Evolutionary conservation across 2,329 filamentous ascomycete genomes (phyloP).

Genomic region (Pseudocercospora crystallina): DNA sequence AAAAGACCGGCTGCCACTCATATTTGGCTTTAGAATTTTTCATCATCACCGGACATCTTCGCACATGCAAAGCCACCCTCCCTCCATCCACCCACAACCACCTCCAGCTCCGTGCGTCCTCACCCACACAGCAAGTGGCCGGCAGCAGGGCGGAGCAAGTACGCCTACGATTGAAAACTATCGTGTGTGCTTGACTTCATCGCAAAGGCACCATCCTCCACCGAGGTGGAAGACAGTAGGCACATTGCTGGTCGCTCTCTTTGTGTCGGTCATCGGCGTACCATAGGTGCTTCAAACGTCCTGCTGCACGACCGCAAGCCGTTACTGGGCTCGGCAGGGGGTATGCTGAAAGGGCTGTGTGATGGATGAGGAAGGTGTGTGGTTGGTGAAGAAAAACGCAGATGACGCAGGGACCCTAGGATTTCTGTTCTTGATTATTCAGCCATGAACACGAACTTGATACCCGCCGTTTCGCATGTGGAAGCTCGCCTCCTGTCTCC

Average conservation of each 20-base stretch:
- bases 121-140: slow-evolving; percentile 12
- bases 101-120: slow-evolving; percentile 23
- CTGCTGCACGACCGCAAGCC: not conserved
- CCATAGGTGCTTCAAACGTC: slow-evolving; percentile 14
- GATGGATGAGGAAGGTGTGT: slow-evolving; percentile 8
- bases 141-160: slow-evolving; percentile 33
- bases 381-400: slow-evolving; percentile 13
- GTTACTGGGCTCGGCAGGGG: slow-evolving; percentile 14
- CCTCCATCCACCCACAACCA: slow-evolving; percentile 11
- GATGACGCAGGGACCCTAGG: slow-evolving; percentile 18
- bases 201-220: slow-evolving; percentile 15
- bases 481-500: not conserved
- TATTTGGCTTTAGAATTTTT: slow-evolving; percentile 33
- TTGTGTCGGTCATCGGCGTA: slow-evolving; percentile 21
- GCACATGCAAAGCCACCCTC: slow-evolving; percentile 9
- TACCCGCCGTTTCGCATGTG: too few relatives aligned
- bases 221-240: not conserved
- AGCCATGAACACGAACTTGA: slow-evolving; percentile 22
- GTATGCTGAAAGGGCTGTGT: not conserved
- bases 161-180: slow-evolving; percentile 42
- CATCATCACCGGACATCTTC: slow-evolving; percentile 31
- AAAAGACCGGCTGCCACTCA: slow-evolving; percentile 30
- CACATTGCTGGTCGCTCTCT: slow-evolving; percentile 11
- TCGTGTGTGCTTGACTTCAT: slow-evolving; percentile 30
- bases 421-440: slow-evolving; percentile 35